phyloP scores from a whole-genome alignment of 78 protist genomes.

The Dictyostelium purpureum region DNA sequence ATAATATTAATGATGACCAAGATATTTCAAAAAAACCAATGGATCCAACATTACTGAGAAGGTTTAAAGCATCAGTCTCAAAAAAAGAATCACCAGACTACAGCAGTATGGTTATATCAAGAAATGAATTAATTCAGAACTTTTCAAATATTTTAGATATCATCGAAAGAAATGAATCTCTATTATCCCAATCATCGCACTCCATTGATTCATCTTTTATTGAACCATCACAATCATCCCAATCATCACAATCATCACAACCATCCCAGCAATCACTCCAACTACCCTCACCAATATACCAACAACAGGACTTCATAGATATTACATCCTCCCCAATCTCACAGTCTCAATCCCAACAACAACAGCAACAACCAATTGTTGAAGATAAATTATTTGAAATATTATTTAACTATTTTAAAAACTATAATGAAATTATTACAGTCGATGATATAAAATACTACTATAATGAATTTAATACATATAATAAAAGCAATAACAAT shows the following conservation, averaged over 20 bases:
- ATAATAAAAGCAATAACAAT: not conserved
- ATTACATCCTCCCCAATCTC: not conserved
- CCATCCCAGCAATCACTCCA: not conserved
- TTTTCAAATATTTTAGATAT: not conserved
- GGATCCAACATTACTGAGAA: not conserved
- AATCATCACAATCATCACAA: not conserved
- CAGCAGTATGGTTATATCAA: not conserved
- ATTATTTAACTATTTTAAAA: not conserved
- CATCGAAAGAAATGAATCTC: no score
- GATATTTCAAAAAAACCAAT: not conserved
- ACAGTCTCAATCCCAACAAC: not conserved
- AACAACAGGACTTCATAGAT: not conserved
- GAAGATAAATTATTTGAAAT: not conserved
- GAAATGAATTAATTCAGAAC: not conserved
- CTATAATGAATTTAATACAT: no score
- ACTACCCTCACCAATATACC: not conserved
- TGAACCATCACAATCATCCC: not conserved
- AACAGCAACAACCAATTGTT: not conserved
- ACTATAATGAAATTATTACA: no score
- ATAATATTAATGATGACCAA: not conserved
- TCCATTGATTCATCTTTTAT: no score
- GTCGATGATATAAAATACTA: no score
- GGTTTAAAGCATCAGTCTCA: not conserved
- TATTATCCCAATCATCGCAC: no score
- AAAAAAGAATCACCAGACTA: not conserved